Evolutionary conservation across 2,329 filamentous ascomycete species (phyloP).

Genomic region (Teratosphaeria zuluensis): DNA sequence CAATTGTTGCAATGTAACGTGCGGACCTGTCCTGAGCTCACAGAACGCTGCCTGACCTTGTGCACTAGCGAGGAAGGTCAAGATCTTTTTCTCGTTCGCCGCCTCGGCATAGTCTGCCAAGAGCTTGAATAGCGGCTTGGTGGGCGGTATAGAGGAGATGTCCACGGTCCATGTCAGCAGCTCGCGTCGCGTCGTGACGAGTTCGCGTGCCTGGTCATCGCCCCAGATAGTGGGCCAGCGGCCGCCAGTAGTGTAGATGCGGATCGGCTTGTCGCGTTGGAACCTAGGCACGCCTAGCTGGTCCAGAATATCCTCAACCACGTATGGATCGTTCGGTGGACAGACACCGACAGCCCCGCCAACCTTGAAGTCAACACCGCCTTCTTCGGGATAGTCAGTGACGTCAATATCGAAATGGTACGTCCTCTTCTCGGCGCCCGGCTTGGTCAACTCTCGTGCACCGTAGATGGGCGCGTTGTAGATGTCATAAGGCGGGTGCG

Average conservation of each 20-base stretch:
- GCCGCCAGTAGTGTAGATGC: conserved; percentile 67
- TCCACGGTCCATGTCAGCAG: conserved; percentile 95
- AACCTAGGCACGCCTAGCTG: conserved; percentile 70
- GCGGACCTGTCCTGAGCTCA: conserved; percentile 76
- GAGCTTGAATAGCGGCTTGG: conserved; percentile 74
- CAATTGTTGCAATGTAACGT: conserved; percentile 76
- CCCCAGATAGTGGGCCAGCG: conserved; percentile 98
- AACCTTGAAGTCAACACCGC: conserved; percentile 85
- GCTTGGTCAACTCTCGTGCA: conserved; percentile 74
- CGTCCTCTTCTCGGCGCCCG: conserved; percentile 88
- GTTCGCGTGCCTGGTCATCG: conserved; percentile 70
- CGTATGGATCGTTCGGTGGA: conserved; percentile 67
- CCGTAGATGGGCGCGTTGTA: conserved; percentile 81
- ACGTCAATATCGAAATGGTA: conserved; percentile 97
- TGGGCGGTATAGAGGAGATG: conserved; percentile 84
- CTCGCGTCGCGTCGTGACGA: conserved; percentile 84
- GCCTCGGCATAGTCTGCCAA: conserved; percentile 77
- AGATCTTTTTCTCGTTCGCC: conserved; percentile 76
- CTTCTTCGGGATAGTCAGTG: conserved; percentile 81
- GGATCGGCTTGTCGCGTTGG: conserved; percentile 72
- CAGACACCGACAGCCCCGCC: conserved; percentile 91
- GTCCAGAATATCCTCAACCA: conserved; percentile 79
- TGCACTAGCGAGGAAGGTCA: conserved; percentile 74
- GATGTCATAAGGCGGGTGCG: conserved; percentile 86
- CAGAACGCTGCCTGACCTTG: conserved; percentile 91